These are phyloP conservation scores for Aspergillus mulundensis DNA, from an alignment of 495 filamentous ascomycete species.

Conservation along the genomic window DNA sequence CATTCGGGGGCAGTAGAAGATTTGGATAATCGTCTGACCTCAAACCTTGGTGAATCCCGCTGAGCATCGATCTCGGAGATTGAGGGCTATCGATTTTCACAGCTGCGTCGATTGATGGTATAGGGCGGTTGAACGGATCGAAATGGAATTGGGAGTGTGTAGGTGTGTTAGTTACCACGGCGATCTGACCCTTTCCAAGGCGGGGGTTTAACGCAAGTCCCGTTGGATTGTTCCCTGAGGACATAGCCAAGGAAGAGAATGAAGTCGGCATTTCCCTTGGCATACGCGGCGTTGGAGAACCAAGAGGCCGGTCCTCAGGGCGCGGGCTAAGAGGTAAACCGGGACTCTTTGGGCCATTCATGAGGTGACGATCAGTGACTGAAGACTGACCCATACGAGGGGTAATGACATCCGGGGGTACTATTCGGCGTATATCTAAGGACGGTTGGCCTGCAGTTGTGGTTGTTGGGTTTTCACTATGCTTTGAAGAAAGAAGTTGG, in stretches of 20 bases:
- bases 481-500: not conserved
- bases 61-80: constrained; percentile 20
- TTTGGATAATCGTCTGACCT: constrained; percentile 80
- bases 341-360: constrained; percentile 69
- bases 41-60: constrained; percentile 59
- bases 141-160: not conserved
- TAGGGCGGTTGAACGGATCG: constrained; percentile 18
- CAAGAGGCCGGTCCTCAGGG: constrained; percentile 69
- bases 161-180: constrained; percentile 10
- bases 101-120: constrained; percentile 40
- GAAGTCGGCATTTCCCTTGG: constrained; percentile 47
- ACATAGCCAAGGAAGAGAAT: constrained; percentile 60
- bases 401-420: constrained; percentile 32
- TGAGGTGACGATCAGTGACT: constrained; percentile 27
- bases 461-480: not conserved
- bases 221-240: constrained; percentile 54
- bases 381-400: constrained; percentile 23
- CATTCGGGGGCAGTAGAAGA: constrained; percentile 80
- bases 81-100: constrained; percentile 37
- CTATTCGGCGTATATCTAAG: constrained; percentile 22
- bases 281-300: constrained; percentile 66
- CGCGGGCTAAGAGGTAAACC: constrained; percentile 86
- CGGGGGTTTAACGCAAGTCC: constrained; percentile 70
- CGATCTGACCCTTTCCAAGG: constrained; percentile 57
- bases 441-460: constrained; percentile 3